Base-by-base conservation (phyloP, 179 eudicot species). In the Nepenthes alata region DNA sequence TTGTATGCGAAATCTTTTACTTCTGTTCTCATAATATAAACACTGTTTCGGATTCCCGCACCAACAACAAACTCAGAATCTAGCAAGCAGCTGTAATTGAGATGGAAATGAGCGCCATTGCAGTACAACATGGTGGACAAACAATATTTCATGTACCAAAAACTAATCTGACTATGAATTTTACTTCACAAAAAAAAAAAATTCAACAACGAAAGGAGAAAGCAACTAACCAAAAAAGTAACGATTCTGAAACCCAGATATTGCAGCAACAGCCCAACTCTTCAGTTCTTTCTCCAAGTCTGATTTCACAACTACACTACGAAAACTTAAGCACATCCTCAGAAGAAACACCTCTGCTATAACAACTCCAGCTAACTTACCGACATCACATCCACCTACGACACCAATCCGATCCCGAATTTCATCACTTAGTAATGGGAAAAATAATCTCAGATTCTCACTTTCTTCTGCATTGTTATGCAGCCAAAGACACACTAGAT, bases 311-410 rank as follows among this genome's bases (percentile, higher is more conserved):
- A 55, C 65, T 7, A 66, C 80, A 2, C 13, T 71, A n/a, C 54
- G 15, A 45, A 68, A 68, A 70, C 65, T 68, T 74, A 75, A 68
- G 60, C 85, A 77, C 66, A 78, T 48, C 68, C 72, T 81, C 78
- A 78, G 60, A 63, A 83, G 58, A 66, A 81, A 74, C 6, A 72
- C 68, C 72, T 83, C 83, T 1, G 70, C 65, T 2, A 73, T 62
- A 68, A 83, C 85, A 70, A 55, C 81, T 25, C 84, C 84, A 25
- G 83, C 80, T 37, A 83, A 68, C 53, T 76, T 81, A 62, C 74
- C n/a, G 49, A 77, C 66, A 60, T 44, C 72, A 66, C 55, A 65
- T 4, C 65, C 75, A 57, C 38, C 80, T 35, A 6, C 53, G 34
- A 7, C 44, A 66, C 53, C 65, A 36, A 77, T 51, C 80, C 70